phyloP scores from a whole-genome alignment of 495 filamentous ascomycete species.

The Copromyces sp. region DNA sequence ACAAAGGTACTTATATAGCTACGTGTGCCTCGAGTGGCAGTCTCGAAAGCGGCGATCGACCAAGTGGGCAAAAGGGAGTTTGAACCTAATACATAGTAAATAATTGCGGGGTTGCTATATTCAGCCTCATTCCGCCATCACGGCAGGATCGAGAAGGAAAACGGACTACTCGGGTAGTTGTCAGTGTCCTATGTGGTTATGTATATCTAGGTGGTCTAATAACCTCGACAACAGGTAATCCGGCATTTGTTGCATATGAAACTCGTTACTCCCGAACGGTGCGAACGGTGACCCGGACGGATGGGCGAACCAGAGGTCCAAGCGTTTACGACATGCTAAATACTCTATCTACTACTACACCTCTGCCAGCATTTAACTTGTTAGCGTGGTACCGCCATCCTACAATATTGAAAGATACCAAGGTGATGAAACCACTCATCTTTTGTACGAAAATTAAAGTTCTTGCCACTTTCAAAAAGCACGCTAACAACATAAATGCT shows the following conservation, averaged over 20 bases:
- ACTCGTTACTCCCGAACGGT: neutral
- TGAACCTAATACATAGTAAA: neutral
- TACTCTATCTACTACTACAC: neutral
- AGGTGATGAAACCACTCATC: no score
- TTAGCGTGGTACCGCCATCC: no score
- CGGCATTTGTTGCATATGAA: neutral
- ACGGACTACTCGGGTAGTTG: no score
- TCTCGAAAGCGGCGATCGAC: neutral
- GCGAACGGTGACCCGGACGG: neutral
- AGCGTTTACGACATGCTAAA: neutral
- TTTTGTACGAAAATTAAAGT: no score
- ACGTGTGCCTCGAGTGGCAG: neutral
- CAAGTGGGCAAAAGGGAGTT: neutral
- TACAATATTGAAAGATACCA: no score
- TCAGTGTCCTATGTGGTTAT: no score
- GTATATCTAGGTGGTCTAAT: neutral
- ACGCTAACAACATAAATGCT: no score
- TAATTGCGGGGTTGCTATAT: neutral
- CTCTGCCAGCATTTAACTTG: no score
- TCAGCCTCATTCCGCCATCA: no score
- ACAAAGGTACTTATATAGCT: neutral
- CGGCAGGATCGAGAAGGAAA: no score
- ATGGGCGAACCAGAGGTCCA: neutral
- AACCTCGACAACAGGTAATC: neutral
- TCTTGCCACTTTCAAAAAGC: no score